Conservation (phyloP, 306 rosid species). For the Oemleria cerasiformis region DNA sequence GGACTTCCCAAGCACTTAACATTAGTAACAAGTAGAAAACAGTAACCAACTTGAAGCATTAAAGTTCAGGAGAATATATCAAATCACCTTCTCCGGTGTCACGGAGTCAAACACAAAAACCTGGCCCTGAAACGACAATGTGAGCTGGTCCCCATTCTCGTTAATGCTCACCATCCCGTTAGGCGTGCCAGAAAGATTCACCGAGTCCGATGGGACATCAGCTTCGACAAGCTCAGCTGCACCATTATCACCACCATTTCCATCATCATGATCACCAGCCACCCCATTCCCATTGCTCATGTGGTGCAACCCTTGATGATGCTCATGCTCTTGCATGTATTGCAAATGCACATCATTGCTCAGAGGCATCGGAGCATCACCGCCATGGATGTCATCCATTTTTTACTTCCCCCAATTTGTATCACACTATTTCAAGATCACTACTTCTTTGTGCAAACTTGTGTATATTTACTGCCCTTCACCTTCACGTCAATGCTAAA, state of each 20-base stretch:
- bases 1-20: not conserved
- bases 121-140: slow-evolving; percentile 71
- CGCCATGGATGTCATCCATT: slow-evolving; percentile 60
- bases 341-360: slow-evolving; percentile 42
- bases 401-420: not conserved
- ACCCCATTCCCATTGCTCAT: slow-evolving; percentile 54
- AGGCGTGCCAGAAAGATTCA: slow-evolving; percentile 41
- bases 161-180: slow-evolving; percentile 41
- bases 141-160: slow-evolving; percentile 58
- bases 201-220: slow-evolving; percentile 50
- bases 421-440: not conserved
- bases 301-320: slow-evolving; percentile 51
- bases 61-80: slow-evolving; percentile 15
- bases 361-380: slow-evolving; percentile 45
- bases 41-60: not conserved
- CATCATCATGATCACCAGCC: slow-evolving; percentile 49
- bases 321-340: slow-evolving; percentile 51
- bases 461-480: not conserved
- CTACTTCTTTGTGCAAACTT: not conserved
- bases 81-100: slow-evolving; percentile 64
- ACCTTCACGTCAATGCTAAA: slow-evolving; percentile 1
- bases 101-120: slow-evolving; percentile 68
- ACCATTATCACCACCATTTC: slow-evolving; percentile 33
- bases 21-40: slow-evolving; percentile 11
- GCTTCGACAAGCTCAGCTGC: slow-evolving; percentile 45